phyloP scores from a whole-genome alignment of 257 asterid species.

The Asclepias syriaca region DNA sequence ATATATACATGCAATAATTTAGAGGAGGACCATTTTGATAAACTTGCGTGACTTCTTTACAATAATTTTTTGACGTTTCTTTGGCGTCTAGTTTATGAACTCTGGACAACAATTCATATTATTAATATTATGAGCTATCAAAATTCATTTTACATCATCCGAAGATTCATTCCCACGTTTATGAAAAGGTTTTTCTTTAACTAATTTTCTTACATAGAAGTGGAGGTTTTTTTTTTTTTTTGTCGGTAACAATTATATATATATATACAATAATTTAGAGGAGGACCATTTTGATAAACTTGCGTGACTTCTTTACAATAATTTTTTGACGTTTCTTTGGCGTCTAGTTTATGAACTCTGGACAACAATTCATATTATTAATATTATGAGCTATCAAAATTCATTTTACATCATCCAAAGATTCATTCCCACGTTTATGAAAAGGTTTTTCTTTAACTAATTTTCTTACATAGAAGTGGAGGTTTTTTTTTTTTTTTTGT shows the following conservation, averaged over 20 bases:
- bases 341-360: neutral
- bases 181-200: neutral
- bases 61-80: neutral
- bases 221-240: too few relatives aligned
- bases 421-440: neutral
- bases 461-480: too few relatives aligned
- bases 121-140: neutral
- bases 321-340: slow-evolving; percentile 1
- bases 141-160: slow-evolving; percentile 9
- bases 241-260: too few relatives aligned
- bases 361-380: neutral
- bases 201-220: too few relatives aligned
- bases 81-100: neutral
- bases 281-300: slow-evolving; percentile 1
- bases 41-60: neutral
- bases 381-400: neutral
- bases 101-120: neutral
- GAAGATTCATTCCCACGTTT: neutral
- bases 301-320: neutral
- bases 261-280: neutral
- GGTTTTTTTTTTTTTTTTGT: too few relatives aligned
- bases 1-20: too few relatives aligned
- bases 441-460: too few relatives aligned
- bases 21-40: neutral
- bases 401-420: slow-evolving; percentile 6